Evolutionary conservation across 805 yeast genomes (phyloP).

Genomic region (Wickerhamiella alocasiicola): DNA sequence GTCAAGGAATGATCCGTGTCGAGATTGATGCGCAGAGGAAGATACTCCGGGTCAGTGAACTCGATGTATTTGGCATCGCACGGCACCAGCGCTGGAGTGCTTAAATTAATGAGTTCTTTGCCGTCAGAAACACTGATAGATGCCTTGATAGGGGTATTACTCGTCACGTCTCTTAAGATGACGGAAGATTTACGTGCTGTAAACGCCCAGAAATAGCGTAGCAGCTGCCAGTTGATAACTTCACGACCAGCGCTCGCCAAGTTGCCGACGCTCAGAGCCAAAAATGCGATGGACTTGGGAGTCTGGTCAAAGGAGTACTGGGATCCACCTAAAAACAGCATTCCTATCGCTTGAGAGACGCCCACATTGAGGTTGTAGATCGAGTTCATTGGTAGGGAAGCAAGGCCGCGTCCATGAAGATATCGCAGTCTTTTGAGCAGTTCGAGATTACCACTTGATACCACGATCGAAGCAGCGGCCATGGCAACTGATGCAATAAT

Average conservation of each 20-base stretch:
- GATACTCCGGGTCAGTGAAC: slow-evolving; percentile 38
- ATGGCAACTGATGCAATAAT: slow-evolving; percentile 47
- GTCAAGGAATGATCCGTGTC: slow-evolving; percentile 26
- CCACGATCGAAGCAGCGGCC: slow-evolving; percentile 63
- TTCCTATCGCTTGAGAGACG: slow-evolving; percentile 70
- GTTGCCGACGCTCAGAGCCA: slow-evolving; percentile 70
- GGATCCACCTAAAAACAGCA: slow-evolving; percentile 83
- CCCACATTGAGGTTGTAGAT: slow-evolving; percentile 67
- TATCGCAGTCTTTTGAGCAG: slow-evolving; percentile 60
- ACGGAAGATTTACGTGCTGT: slow-evolving; percentile 72
- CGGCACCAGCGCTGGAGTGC: slow-evolving; percentile 63
- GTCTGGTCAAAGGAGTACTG: slow-evolving; percentile 65
- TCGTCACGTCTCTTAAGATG: slow-evolving; percentile 57
- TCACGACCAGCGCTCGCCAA: slow-evolving; percentile 37
- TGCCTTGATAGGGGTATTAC: slow-evolving; percentile 37
- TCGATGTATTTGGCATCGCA: slow-evolving; percentile 41
- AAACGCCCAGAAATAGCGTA: slow-evolving; percentile 83
- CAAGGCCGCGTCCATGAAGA: slow-evolving; percentile 40
- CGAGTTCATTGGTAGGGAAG: slow-evolving; percentile 18
- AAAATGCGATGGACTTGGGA: slow-evolving; percentile 51
- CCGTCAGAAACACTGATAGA: slow-evolving; percentile 33
- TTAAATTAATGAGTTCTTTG: slow-evolving; percentile 19
- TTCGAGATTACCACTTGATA: slow-evolving; percentile 82
- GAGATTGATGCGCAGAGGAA: slow-evolving; percentile 31
- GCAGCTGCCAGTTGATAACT: slow-evolving; percentile 58